A percentile compares a stretch with the other conserved stretches of the same genome.
phyloP scores from a whole-genome alignment of 129 eudicot genomes.

The Sambucus nigra region DNA sequence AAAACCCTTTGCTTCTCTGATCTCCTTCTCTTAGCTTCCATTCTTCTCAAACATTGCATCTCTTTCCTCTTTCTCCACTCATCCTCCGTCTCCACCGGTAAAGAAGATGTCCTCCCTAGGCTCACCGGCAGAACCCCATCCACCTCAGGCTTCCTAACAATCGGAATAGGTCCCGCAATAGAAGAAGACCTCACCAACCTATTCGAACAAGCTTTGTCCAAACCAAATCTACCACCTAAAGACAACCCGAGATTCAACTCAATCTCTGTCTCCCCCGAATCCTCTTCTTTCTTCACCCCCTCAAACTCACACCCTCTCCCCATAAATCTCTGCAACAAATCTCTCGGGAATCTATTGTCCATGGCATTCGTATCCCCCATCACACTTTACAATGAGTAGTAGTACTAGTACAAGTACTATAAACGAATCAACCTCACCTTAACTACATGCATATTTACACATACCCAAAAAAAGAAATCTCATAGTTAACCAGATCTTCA shows the following conservation, averaged over 20 bases:
- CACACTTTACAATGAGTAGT: neutral
- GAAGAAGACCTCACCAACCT: slow-evolving; percentile 61
- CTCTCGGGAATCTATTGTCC: slow-evolving; percentile 56
- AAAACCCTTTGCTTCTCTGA: slow-evolving; percentile 59
- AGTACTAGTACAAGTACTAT: slow-evolving; percentile 2
- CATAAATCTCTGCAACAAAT: slow-evolving; percentile 57
- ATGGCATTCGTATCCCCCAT: slow-evolving; percentile 34
- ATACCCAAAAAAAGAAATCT: slow-evolving; percentile 21
- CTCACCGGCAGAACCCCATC: slow-evolving; percentile 10
- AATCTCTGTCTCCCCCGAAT: slow-evolving; percentile 36
- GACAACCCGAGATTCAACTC: slow-evolving; percentile 86
- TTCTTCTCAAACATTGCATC: slow-evolving; percentile 63
- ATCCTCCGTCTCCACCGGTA: slow-evolving; percentile 88
- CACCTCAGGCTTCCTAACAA: slow-evolving; percentile 44
- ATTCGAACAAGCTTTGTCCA: slow-evolving; percentile 44
- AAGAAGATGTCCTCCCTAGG: slow-evolving; percentile 58
- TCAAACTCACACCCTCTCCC: slow-evolving; percentile 15
- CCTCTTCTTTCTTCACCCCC: slow-evolving; percentile 12
- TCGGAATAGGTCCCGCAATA: slow-evolving; percentile 52
- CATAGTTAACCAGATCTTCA: slow-evolving; percentile 26
- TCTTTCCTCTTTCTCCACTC: slow-evolving; percentile 91
- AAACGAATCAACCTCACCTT: no score
- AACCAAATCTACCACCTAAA: slow-evolving; percentile 85
- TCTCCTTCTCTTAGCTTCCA: slow-evolving; percentile 88
- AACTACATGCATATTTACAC: slow-evolving; percentile 11